phyloP scores from a whole-genome alignment of 1,139 yeast species.

The Yamadazyma mexicana region DNA sequence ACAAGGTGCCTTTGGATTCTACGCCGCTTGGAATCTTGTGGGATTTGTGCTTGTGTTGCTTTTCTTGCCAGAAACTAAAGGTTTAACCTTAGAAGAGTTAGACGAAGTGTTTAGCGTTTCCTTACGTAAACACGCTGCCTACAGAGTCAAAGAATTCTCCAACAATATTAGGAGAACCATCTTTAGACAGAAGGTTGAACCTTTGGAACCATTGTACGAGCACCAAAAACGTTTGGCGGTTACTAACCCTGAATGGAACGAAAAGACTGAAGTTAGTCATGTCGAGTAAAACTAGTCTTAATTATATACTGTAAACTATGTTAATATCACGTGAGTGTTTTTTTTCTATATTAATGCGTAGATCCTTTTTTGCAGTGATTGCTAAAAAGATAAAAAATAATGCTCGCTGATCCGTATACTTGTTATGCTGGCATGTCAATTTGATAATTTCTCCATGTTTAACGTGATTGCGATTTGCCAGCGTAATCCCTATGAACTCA shows the following conservation, averaged over 20 bases:
- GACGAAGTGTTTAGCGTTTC: slow-evolving; percentile 70
- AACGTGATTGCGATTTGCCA: too few relatives aligned
- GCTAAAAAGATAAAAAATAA: too few relatives aligned
- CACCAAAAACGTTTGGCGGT: slow-evolving; percentile 57
- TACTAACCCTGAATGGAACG: slow-evolving; percentile 61
- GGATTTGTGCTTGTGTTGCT: slow-evolving; percentile 70
- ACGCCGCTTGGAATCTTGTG: slow-evolving; percentile 82
- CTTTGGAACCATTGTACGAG: slow-evolving; percentile 55
- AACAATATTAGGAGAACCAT: slow-evolving; percentile 44
- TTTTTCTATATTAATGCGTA: too few relatives aligned
- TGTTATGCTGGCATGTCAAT: too few relatives aligned
- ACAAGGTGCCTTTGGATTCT: slow-evolving; percentile 87
- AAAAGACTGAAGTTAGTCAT: slow-evolving; percentile 52
- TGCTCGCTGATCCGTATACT: too few relatives aligned
- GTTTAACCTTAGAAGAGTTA: slow-evolving; percentile 68
- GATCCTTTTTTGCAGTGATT: too few relatives aligned
- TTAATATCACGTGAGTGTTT: background rate
- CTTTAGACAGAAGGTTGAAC: slow-evolving; percentile 42
- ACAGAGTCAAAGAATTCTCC: slow-evolving; percentile 48
- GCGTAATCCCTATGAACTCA: too few relatives aligned
- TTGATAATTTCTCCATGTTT: too few relatives aligned
- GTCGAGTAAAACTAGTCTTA: slow-evolving; percentile 29
- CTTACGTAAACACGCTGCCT: slow-evolving; percentile 51
- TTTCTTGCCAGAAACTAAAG: slow-evolving; percentile 71
- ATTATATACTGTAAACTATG: slow-evolving; percentile 6